Conservation (phyloP, 1,139 yeast species). For the Magnusiomyces ingens region DNA sequence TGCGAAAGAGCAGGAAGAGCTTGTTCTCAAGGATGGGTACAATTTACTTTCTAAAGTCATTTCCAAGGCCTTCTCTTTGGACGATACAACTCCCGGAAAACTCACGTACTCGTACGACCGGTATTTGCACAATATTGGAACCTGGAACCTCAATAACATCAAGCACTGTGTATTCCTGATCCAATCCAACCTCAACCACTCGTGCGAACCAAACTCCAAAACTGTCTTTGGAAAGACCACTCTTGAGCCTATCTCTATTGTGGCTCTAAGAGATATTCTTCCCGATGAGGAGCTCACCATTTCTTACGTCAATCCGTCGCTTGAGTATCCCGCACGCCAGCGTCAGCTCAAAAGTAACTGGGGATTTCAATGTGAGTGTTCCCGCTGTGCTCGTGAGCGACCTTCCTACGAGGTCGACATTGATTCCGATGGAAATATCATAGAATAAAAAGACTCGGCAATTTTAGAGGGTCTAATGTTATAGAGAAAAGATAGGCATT, state of each 20-base stretch:
- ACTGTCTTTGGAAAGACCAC: conserved; percentile 38
- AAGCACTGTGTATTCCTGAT: conserved; percentile 46
- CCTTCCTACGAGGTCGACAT: conserved; percentile 20
- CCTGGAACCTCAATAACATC: conserved; percentile 5
- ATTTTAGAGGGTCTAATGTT: background rate
- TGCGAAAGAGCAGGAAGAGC: conserved; percentile 52
- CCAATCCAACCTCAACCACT: conserved; percentile 71
- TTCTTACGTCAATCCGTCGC: conserved; percentile 63
- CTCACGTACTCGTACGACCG: background rate
- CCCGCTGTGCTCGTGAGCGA: conserved; percentile 56
- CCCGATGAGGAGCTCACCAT: conserved; percentile 65
- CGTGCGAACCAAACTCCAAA: conserved; percentile 64
- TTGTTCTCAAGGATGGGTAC: conserved; percentile 54
- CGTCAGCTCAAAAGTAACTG: conserved; percentile 66
- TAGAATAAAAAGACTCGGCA: background rate
- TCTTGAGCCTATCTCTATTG: conserved; percentile 30
- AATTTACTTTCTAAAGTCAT: conserved; percentile 33
- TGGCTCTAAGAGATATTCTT: conserved; percentile 51
- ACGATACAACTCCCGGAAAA: background rate
- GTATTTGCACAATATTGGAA: conserved; percentile 1
- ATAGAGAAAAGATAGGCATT: too few species aligned
- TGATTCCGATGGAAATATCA: conserved; percentile 5
- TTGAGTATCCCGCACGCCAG: conserved; percentile 57
- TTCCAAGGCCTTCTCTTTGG: background rate
- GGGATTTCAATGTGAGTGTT: conserved; percentile 74